Conservation (phyloP, 1,139 yeast species). For the Trichomonascaceae sp. region DNA sequence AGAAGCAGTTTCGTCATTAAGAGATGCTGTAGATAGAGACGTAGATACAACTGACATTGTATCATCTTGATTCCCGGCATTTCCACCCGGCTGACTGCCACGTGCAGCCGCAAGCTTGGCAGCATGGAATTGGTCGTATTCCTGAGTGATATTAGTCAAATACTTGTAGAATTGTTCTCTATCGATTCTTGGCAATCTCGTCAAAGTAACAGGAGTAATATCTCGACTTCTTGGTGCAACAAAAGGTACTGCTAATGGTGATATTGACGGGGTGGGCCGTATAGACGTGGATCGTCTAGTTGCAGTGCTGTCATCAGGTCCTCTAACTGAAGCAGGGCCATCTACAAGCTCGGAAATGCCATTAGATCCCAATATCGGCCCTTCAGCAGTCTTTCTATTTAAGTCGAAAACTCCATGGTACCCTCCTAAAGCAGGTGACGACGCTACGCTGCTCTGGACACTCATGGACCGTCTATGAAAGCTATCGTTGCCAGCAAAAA, state of each 20-base stretch:
- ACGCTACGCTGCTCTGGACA: constrained; percentile 15
- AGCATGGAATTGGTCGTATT: constrained; percentile 38
- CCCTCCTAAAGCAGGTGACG: constrained; percentile 3
- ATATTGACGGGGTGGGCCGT: background rate
- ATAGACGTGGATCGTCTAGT: background rate
- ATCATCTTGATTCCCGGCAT: constrained; percentile 9
- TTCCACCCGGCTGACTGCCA: background rate
- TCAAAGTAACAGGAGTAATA: constrained; percentile 75
- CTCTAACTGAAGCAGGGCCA: constrained; percentile 18
- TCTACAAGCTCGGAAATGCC: constrained; percentile 70
- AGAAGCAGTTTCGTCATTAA: constrained; percentile 3
- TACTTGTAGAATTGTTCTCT: constrained; percentile 45
- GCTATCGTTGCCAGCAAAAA: background rate
- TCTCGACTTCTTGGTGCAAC: constrained; percentile 72
- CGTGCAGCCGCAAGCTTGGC: constrained; percentile 9
- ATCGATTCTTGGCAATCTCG: constrained; percentile 49
- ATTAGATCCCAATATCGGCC: constrained; percentile 58
- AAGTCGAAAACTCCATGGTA: constrained; percentile 19
- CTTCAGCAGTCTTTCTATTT: constrained; percentile 32
- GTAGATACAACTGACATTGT: constrained; percentile 15
- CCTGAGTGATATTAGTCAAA: constrained; percentile 42
- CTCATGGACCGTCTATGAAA: constrained; percentile 13
- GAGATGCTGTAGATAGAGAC: constrained; percentile 12
- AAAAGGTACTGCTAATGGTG: constrained; percentile 30
- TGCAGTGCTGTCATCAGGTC: constrained; percentile 24